Evolutionary conservation across 495 filamentous ascomycete genomes (phyloP), one percentile per base, ranked within the genome.

Genomic region (Penicillium turbatum): DNA sequence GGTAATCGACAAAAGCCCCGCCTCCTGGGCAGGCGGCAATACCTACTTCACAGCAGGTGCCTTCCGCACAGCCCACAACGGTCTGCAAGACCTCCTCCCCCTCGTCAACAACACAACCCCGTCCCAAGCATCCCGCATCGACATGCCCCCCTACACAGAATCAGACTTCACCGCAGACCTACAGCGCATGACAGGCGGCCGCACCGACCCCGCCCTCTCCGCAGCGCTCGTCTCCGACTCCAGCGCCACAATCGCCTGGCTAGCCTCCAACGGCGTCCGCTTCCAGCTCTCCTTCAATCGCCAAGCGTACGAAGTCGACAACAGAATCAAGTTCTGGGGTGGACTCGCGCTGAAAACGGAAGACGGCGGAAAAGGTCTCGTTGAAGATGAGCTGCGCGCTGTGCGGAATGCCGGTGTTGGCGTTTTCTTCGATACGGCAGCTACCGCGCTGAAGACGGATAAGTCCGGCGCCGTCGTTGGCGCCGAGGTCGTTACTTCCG

Each of bases 271-370:
- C 34, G 82, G 82, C 0, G 65, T 83, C 7, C 63, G 69, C 5
- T 86, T 83, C 54, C 71, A 78, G 53, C 68, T 86, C 16, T 77
- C 73, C 2, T 86, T 85, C 63, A 80, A 84, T 45, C 71, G 84
- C 1, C 82, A 87, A 59, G 79, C 83, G 0, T 86, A 79, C 47
- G 57, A 79, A 37, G 71, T 84, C 6, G 67, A 79, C 46, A 79
- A 75, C 8, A 65, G 76, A 11, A 73, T 69, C 44, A 82, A 81
- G 53, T 86, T 87, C 56, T 86, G 80, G 80, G 83, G 84, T 15
- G 82, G 82, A 0, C 59, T 87, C 51, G 70, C 68, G 5, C 56
- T 86, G 35, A 82, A 74, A 49, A 81, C 79, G 13, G 56, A 78
- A 44, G 77, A 83, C 68, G 79, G 76, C 5, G 82, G 83, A 0